These are phyloP conservation scores for Sporothrix euskadiensis DNA, from an alignment of 2,329 filamentous ascomycete genomes.

Conservation along the genomic window DNA sequence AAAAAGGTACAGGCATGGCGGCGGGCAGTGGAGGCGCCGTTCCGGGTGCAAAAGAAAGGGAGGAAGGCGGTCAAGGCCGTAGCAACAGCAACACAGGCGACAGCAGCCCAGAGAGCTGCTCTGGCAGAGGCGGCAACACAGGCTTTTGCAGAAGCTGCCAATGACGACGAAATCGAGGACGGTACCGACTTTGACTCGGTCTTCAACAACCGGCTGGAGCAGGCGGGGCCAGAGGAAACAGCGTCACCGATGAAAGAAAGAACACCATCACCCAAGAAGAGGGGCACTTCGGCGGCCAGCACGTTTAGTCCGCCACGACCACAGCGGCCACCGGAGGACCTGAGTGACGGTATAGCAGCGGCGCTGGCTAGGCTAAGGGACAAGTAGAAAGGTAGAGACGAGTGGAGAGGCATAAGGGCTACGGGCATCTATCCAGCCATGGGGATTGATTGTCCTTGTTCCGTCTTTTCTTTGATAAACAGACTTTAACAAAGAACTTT, in stretches of 20 bases:
- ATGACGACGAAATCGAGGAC: background rate
- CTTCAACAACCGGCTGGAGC: conserved; percentile 17
- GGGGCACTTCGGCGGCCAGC: conserved; percentile 17
- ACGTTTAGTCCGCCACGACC: conserved; percentile 25
- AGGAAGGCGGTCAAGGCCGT: conserved; percentile 35
- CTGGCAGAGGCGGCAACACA: background rate
- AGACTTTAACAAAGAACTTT: background rate
- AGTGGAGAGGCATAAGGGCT: background rate
- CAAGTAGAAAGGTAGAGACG: conserved; percentile 34
- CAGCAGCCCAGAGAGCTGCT: background rate
- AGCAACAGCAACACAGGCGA: conserved; percentile 29
- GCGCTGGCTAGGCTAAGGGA: conserved; percentile 61
- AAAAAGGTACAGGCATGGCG: conserved; percentile 91
- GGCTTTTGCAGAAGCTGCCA: no score
- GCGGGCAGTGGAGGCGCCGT: conserved; percentile 78
- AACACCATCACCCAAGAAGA: conserved; percentile 37
- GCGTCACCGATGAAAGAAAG: conserved; percentile 37
- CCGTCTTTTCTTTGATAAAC: background rate
- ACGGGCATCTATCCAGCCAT: no score
- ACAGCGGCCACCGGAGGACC: conserved; percentile 41
- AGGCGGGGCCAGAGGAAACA: background rate
- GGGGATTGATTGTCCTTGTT: background rate
- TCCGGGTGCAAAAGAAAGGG: conserved; percentile 72
- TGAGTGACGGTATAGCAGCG: conserved; percentile 61
- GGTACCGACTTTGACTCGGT: conserved; percentile 25